Percentiles rank a stretch among this genome's conserved stretches.
These are phyloP conservation scores for Danielia reshetovae DNA, from an alignment of 805 yeast species.

Conservation along the genomic window DNA sequence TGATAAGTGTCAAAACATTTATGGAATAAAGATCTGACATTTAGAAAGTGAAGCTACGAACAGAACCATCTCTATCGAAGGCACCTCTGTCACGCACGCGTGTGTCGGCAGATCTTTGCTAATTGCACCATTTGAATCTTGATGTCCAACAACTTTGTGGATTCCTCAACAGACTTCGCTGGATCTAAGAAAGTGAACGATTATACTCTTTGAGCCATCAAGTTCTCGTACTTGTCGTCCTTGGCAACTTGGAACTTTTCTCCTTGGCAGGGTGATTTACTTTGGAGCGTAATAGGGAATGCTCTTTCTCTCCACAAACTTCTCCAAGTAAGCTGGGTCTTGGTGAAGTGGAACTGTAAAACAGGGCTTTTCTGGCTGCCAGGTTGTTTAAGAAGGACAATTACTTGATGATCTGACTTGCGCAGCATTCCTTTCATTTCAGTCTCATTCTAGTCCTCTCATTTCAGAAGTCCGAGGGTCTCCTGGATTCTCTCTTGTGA, in stretches of 20 bases:
- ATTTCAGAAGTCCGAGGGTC: too few species aligned
- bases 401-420: too few species aligned
- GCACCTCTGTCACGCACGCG: constrained; percentile 15
- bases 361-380: too few species aligned
- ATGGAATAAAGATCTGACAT: too few species aligned
- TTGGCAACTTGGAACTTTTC: constrained; percentile 33
- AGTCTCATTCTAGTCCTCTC: too few species aligned
- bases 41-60: constrained; percentile 8
- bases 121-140: constrained; percentile 52
- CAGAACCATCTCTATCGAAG: constrained; percentile 16
- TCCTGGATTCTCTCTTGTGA: too few species aligned
- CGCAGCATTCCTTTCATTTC: too few species aligned
- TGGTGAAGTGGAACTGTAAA: constrained; percentile 81
- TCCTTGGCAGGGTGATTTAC: constrained; percentile 62
- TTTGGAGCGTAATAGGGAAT: constrained; percentile 61
- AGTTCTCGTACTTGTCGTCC: constrained; percentile 40
- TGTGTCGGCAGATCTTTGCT: constrained; percentile 58
- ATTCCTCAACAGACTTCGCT: constrained; percentile 54
- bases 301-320: constrained; percentile 53
- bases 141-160: constrained; percentile 45
- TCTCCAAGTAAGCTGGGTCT: constrained; percentile 61
- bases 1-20: too few species aligned
- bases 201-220: constrained; percentile 51
- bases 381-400: too few species aligned
- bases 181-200: constrained; percentile 55